Percentiles rank a stretch among this genome's conserved stretches.
These are phyloP conservation scores for Teratosphaeria viscida DNA, from an alignment of 2,329 filamentous ascomycete genomes.

Conservation along the genomic window DNA sequence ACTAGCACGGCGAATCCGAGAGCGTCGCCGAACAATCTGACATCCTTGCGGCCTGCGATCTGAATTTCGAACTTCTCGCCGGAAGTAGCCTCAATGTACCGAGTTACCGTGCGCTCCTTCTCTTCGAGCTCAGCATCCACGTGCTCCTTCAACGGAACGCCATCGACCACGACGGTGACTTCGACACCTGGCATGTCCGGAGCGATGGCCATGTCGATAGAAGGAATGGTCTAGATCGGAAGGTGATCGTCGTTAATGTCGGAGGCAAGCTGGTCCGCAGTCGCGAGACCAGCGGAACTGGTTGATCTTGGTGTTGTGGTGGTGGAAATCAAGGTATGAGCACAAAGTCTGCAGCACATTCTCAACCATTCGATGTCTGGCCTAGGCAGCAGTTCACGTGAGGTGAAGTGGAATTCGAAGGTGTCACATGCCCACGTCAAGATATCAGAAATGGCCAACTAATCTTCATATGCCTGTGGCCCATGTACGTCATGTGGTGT, in stretches of 20 bases:
- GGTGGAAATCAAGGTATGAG: too few species aligned
- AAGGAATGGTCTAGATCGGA: not conserved
- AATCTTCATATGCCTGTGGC: not conserved
- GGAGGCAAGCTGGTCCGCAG: too few species aligned
- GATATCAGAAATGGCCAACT: not conserved
- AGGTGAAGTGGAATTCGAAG: not conserved
- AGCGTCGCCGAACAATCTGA: conserved; percentile 6
- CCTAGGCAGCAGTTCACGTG: not conserved
- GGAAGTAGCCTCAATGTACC: conserved; percentile 13
- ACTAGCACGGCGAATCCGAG: conserved; percentile 6
- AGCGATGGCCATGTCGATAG: not conserved
- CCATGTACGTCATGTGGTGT: not conserved
- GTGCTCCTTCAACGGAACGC: conserved; percentile 12
- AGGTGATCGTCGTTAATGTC: too few species aligned
- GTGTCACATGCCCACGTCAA: not conserved
- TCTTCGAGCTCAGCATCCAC: conserved; percentile 5
- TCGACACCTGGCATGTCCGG: conserved; percentile 9
- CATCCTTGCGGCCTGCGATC: conserved; percentile 1
- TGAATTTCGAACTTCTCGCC: conserved; percentile 12
- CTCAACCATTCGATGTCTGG: too few species aligned
- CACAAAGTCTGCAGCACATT: too few species aligned
- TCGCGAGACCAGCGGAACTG: too few species aligned
- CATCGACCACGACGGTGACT: conserved; percentile 8
- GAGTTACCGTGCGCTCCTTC: conserved; percentile 6
- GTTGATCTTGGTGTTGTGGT: too few species aligned